Percentiles rank a stretch among this genome's conserved stretches.
Conservation (phyloP, 495 filamentous ascomycete species). For the Aspergillus kassunensis region DNA sequence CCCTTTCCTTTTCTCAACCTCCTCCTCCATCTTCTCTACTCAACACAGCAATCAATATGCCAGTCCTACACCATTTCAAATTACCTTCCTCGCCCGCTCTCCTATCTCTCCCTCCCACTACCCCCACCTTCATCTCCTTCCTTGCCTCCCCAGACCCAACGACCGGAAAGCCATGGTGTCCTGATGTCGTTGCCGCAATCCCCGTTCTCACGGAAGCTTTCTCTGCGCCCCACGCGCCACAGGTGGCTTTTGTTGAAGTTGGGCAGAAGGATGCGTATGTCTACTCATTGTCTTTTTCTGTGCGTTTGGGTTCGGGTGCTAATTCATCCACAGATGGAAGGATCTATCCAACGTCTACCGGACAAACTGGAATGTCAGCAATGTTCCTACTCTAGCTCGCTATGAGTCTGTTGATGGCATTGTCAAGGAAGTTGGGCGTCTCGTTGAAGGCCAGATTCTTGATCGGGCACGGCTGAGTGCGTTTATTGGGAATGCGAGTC, state of each 20-base stretch:
- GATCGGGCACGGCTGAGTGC: not conserved
- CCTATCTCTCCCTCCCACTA: not conserved
- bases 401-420: not conserved
- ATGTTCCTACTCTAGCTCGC: slow-evolving; percentile 4
- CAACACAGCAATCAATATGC: too few relatives aligned
- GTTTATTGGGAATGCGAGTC: not conserved
- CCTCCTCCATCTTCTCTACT: too few relatives aligned
- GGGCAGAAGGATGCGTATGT: slow-evolving; percentile 5
- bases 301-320: not conserved
- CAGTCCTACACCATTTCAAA: too few relatives aligned
- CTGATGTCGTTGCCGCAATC: slow-evolving; percentile 8
- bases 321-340: slow-evolving; percentile 6
- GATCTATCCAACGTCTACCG: slow-evolving; percentile 4
- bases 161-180: slow-evolving; percentile 10
- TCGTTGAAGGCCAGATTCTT: slow-evolving; percentile 6
- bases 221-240: not conserved
- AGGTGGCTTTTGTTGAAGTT: slow-evolving; percentile 1
- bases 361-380: slow-evolving; percentile 1
- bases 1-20: too few relatives aligned
- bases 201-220: slow-evolving; percentile 1
- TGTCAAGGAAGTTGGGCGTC: slow-evolving; percentile 1
- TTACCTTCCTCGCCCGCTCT: too few relatives aligned
- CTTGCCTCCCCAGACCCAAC: slow-evolving; percentile 5
- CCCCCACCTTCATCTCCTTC: slow-evolving; percentile 8
- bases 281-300: not conserved